phyloP scores from a whole-genome alignment of 164 flowering plant species.

The Houttuynia cordata region DNA sequence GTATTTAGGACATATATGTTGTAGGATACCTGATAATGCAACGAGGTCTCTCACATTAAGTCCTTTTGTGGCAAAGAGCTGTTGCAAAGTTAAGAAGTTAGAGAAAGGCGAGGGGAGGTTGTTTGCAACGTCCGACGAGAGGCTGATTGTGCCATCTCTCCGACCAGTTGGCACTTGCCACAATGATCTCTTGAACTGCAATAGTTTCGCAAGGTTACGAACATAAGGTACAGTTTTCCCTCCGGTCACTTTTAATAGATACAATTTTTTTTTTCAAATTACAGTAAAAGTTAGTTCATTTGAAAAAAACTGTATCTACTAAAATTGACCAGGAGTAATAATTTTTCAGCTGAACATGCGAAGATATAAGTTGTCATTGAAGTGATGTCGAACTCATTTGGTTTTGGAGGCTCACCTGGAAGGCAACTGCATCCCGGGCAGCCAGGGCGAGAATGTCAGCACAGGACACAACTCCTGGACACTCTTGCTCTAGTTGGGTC shows the following conservation, averaged over 20 bases:
- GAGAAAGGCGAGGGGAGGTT: constrained; percentile 21
- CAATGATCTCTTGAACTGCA: constrained; percentile 8
- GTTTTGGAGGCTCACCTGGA: constrained; percentile 4
- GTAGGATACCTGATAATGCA: constrained; percentile 31
- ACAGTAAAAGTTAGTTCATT: too few relatives aligned
- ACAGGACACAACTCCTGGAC: constrained; percentile 17
- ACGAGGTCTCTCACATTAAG: constrained; percentile 37
- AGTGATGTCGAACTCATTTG: too few relatives aligned
- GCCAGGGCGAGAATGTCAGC: constrained; percentile 20
- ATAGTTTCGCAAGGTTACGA: neutral
- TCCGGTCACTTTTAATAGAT: too few relatives aligned
- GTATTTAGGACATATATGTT: too few relatives aligned
- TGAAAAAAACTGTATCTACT: too few relatives aligned
- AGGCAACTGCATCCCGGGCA: constrained; percentile 18
- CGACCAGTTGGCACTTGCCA: constrained; percentile 30
- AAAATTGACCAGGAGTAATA: too few relatives aligned
- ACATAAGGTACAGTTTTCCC: too few relatives aligned
- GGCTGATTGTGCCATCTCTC: constrained; percentile 23
- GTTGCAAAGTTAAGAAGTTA: constrained; percentile 23
- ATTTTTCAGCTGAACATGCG: too few relatives aligned
- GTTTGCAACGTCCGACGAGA: constrained; percentile 8
- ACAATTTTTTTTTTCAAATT: too few relatives aligned
- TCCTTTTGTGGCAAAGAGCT: constrained; percentile 23
- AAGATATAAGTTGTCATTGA: too few relatives aligned
- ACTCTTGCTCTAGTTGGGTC: constrained; percentile 6